phyloP scores from a whole-genome alignment of 202 grass and related monocot genomes.

The Setaria italica region DNA sequence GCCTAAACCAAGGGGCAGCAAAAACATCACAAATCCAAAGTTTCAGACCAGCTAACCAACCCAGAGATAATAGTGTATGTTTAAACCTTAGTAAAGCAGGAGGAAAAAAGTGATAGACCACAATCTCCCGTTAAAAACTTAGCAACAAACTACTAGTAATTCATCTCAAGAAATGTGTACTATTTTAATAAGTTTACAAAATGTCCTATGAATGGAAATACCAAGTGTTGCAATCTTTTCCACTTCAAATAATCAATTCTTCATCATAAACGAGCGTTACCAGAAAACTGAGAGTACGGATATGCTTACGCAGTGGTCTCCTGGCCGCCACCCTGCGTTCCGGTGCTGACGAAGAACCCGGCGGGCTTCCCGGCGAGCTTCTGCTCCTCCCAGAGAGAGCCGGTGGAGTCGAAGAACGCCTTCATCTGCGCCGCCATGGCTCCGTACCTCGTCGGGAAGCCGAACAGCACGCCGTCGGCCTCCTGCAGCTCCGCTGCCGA shows the following conservation, averaged over 20 bases:
- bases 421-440: conserved; percentile 99
- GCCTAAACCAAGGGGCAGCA: not conserved
- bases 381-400: conserved; percentile 77
- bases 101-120: not conserved
- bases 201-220: conserved; percentile 14
- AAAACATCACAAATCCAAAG: conserved; percentile 14
- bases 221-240: conserved; percentile 5
- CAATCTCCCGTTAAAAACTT: conserved; percentile 19
- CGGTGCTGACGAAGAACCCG: conserved; percentile 96
- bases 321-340: conserved; percentile 95
- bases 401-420: conserved; percentile 92
- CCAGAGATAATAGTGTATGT: not conserved
- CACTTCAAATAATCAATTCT: not conserved
- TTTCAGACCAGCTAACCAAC: not conserved
- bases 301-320: conserved; percentile 92
- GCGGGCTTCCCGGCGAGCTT: conserved; percentile 89
- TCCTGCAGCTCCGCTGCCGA: conserved; percentile 70
- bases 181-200: not conserved
- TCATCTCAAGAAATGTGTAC: not conserved
- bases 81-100: not conserved
- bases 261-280: conserved; percentile 12
- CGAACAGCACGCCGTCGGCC: conserved; percentile 89
- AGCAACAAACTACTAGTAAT: not conserved
- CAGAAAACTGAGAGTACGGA: conserved; percentile 36
- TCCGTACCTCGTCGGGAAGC: conserved; percentile 92